Base-by-base conservation (phyloP, 345 rosid species). In the Isatis tinctoria region DNA sequence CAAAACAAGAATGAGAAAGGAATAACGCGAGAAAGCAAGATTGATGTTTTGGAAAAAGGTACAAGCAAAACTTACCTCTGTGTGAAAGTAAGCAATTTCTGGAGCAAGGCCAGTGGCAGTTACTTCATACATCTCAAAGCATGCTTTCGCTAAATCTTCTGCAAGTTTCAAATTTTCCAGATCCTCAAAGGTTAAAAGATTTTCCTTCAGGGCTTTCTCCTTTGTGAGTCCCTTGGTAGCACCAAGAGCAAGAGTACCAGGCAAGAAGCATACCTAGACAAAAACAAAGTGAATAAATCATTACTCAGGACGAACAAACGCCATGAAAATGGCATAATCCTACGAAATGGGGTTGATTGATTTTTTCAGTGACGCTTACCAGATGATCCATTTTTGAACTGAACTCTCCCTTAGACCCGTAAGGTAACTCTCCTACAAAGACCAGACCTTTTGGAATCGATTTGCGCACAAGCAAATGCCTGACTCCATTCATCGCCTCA, bases 321-420 rank as follows among this genome's bases (percentile, higher is more conserved):
- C 2, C n/a, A 6, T 35, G 36, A 33, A 7, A 47, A 35, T n/a
- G 13, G 24, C 13, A 1, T 39, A 40, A 39, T 24, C 37, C 12
- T 10, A 16, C 4, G 44, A 20, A 8, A 52, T 63, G 62, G 53
- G 28, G 20, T 60, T 20, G 28, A 44, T 22, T 24, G n/a, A 6
- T 71, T 18, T 9, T 47, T 36, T 17, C 51, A 71, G 74, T 44
- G 45, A 30, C 57, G 67, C 93, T 73, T 87, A 92, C 99, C 94
- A 95, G 84, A 81, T 92, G 99, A 80, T 95, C 99, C 99, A 95
- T 95, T 82, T 95, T 95, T n/a, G 99, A 91, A 79, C 92, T 92
- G 77, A 90, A 90, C 30, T 79, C 74, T 77, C 98, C 97, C n/a
- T 83, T 80, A 2, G 83, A 10, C 35, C 99, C 99, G 17, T 74